A percentile compares a stretch with the other conserved stretches of the same genome.
These are phyloP conservation scores for Eutreptiella sp. DNA, from an alignment of 208 protist genomes.

Conservation along the genomic window DNA sequence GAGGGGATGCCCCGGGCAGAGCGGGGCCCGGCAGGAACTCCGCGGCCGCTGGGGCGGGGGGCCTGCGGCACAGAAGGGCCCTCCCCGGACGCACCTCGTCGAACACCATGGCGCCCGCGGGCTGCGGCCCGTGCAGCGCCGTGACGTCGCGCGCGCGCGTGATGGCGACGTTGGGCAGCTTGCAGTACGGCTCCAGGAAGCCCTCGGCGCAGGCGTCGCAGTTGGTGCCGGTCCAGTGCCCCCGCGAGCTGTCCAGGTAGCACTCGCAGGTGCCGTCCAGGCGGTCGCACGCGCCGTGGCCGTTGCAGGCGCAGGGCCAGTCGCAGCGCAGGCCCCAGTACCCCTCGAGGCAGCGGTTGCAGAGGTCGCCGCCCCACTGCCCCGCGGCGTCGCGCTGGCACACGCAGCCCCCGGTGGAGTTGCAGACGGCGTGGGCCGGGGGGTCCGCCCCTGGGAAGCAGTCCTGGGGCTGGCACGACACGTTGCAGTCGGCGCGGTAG, in stretches of 20 bases:
- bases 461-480: neutral
- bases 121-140: too few species aligned
- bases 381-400: neutral
- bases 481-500: neutral
- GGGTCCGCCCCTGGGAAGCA: neutral
- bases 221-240: neutral
- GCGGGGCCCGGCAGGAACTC: too few species aligned
- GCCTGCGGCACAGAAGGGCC: too few species aligned
- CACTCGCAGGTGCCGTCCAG: slow-evolving; percentile 7
- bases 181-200: slow-evolving; percentile 14
- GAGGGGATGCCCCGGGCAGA: too few species aligned
- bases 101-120: too few species aligned
- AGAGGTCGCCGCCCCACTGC: slow-evolving; percentile 11
- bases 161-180: too few species aligned
- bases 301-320: slow-evolving; percentile 15
- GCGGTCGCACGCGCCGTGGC: slow-evolving; percentile 22
- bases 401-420: slow-evolving; percentile 23
- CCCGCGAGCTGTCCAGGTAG: neutral
- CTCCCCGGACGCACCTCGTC: too few species aligned
- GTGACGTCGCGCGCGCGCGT: too few species aligned
- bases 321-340: slow-evolving; percentile 16
- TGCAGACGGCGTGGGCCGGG: slow-evolving; percentile 1
- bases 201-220: neutral
- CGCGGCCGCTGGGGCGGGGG: too few species aligned
- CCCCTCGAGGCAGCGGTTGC: slow-evolving; percentile 7